Percentiles rank a stretch among this genome's conserved stretches.
Conservation (phyloP, 2,329 filamentous ascomycete species). For the Paecilomyces formosus region DNA sequence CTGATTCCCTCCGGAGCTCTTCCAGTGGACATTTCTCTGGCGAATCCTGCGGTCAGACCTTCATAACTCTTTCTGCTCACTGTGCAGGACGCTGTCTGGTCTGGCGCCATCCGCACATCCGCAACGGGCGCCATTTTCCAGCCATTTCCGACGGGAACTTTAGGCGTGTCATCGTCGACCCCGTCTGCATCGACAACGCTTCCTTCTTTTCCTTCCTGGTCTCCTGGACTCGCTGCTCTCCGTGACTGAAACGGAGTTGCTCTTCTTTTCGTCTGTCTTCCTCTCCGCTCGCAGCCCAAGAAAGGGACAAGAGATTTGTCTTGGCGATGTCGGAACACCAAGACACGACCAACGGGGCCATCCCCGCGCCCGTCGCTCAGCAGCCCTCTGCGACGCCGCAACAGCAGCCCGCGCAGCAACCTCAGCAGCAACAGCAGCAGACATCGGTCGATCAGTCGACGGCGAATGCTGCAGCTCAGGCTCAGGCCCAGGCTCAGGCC, state of each 20-base stretch:
- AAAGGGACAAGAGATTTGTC: conserved; percentile 26
- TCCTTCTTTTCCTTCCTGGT: conserved; percentile 5
- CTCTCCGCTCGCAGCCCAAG: conserved; percentile 14
- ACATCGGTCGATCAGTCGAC: conserved; percentile 1
- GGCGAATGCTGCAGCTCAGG: background rate
- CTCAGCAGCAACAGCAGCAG: conserved; percentile 5
- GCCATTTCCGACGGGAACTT: background rate
- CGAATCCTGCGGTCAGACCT: background rate
- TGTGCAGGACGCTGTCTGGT: background rate
- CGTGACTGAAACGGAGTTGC: conserved; percentile 17
- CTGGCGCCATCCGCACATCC: background rate
- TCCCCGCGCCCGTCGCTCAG: conserved; percentile 16
- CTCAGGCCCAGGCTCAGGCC: conserved; percentile 5
- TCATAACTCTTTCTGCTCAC: background rate
- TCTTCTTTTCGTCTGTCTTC: background rate
- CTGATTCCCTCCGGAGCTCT: no score
- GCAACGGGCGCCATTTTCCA: background rate
- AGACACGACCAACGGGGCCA: conserved; percentile 17
- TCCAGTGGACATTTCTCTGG: background rate
- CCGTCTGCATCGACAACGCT: background rate
- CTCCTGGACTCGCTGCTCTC: conserved; percentile 6
- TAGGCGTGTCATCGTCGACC: background rate
- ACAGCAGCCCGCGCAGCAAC: conserved; percentile 4
- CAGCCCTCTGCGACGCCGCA: conserved; percentile 8
- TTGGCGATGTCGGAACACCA: conserved; percentile 36